Evolutionary conservation across 106 monocot species (phyloP).

Genomic region (Phalaenopsis equestris): DNA sequence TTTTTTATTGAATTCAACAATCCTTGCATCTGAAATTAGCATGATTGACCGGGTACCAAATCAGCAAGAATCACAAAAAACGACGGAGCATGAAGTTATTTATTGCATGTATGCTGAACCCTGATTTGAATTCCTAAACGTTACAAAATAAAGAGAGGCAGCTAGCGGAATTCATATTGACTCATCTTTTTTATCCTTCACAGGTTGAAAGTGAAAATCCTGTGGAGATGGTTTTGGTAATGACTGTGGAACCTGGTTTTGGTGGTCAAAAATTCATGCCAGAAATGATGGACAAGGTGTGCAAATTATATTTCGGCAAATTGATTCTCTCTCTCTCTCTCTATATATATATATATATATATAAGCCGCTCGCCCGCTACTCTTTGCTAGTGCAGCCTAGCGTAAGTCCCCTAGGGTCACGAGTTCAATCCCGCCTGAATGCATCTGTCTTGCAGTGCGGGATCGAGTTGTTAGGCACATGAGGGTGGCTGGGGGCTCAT

Average conservation of each 20-base stretch:
- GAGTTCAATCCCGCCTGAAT: too few relatives aligned
- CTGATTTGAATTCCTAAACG: too few relatives aligned
- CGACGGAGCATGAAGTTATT: neutral
- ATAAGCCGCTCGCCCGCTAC: too few relatives aligned
- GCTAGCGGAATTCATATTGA: neutral
- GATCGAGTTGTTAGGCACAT: too few relatives aligned
- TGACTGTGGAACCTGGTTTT: slow-evolving; percentile 99
- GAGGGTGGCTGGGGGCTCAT: too few relatives aligned
- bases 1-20: too few relatives aligned
- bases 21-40: neutral
- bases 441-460: too few relatives aligned
- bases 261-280: slow-evolving; percentile 98
- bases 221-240: slow-evolving; percentile 89
- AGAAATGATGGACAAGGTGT: slow-evolving; percentile 94
- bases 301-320: neutral
- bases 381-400: too few relatives aligned
- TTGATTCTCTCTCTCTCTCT: too few relatives aligned
- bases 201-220: slow-evolving; percentile 85
- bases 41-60: neutral
- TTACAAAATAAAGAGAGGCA: too few relatives aligned
- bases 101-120: neutral
- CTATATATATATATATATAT: too few relatives aligned
- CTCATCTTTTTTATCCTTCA: slow-evolving; percentile 12
- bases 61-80: neutral
- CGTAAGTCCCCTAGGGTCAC: too few relatives aligned